Evolutionary conservation across 768 basidiomycete species (phyloP).

Genomic region (Podaxis carcinomalis): DNA sequence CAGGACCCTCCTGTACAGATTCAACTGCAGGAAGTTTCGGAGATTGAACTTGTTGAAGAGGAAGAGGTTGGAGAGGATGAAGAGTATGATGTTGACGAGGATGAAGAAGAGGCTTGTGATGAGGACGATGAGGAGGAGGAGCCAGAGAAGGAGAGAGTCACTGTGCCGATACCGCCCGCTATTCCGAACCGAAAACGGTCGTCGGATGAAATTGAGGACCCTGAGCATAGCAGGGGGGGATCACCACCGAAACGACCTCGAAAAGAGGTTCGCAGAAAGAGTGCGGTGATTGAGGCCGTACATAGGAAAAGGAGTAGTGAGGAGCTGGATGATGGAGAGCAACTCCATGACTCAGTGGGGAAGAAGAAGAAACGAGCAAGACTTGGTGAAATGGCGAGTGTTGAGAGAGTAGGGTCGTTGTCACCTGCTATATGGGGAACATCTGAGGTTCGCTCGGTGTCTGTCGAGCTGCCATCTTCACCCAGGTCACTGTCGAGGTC

Average conservation of each 20-base stretch:
- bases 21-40: conserved; percentile 20
- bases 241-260: conserved; percentile 5
- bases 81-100: background rate
- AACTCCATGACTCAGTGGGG: background rate
- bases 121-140: background rate
- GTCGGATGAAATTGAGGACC: conserved; percentile 20
- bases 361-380: conserved; percentile 3
- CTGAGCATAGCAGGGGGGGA: background rate
- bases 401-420: background rate
- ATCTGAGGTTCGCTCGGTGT: background rate
- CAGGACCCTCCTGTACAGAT: conserved; percentile 15
- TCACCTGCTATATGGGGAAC: conserved; percentile 2
- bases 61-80: conserved; percentile 11
- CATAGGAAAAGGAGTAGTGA: conserved; percentile 10
- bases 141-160: background rate
- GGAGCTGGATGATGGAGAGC: conserved; percentile 6
- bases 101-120: conserved; percentile 1
- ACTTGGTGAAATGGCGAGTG: background rate
- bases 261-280: background rate
- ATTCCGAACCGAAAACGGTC: conserved; percentile 19
- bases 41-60: conserved; percentile 15
- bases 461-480: background rate
- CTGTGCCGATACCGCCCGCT: conserved; percentile 1
- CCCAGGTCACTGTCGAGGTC: background rate
- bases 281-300: background rate